Evolutionary conservation across 371 early-diverging fungal species (phyloP).

Genomic region (Dinochytrium kinnereticum): DNA sequence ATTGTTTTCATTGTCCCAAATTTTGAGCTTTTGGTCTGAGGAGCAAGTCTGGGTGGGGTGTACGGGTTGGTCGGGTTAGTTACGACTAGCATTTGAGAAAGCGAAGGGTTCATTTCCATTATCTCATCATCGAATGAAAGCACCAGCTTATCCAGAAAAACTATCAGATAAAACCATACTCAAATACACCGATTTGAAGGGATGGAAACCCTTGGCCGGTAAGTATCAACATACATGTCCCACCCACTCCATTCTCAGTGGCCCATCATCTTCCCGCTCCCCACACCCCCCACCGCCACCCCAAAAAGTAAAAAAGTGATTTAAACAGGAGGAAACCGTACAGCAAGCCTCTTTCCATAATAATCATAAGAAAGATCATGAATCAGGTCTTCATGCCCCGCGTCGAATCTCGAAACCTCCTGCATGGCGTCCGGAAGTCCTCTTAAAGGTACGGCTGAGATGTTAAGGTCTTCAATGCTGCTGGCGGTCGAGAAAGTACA

Average conservation of each 20-base stretch:
- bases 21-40: slow-evolving; percentile 90
- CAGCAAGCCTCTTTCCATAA: slow-evolving; percentile 85
- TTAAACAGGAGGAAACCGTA: slow-evolving; percentile 8
- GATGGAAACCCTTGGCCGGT: too few relatives aligned
- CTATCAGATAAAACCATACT: neutral
- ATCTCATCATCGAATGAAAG: neutral
- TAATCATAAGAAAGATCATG: slow-evolving; percentile 91
- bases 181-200: too few relatives aligned
- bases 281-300: neutral
- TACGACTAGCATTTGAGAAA: too few relatives aligned
- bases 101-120: neutral
- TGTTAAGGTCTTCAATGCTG: neutral
- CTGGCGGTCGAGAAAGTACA: too few relatives aligned
- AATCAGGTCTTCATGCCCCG: slow-evolving; percentile 91
- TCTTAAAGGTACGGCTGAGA: neutral
- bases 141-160: neutral
- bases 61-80: neutral
- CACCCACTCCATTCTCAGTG: too few relatives aligned
- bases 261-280: too few relatives aligned
- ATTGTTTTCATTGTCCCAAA: slow-evolving; percentile 80
- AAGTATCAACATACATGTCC: too few relatives aligned
- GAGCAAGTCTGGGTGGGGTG: slow-evolving; percentile 69
- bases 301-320: neutral
- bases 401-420: slow-evolving; percentile 35
- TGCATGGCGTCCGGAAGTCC: slow-evolving; percentile 8